Conservation (phyloP, 257 asterid species). For the Salvia splendens region DNA sequence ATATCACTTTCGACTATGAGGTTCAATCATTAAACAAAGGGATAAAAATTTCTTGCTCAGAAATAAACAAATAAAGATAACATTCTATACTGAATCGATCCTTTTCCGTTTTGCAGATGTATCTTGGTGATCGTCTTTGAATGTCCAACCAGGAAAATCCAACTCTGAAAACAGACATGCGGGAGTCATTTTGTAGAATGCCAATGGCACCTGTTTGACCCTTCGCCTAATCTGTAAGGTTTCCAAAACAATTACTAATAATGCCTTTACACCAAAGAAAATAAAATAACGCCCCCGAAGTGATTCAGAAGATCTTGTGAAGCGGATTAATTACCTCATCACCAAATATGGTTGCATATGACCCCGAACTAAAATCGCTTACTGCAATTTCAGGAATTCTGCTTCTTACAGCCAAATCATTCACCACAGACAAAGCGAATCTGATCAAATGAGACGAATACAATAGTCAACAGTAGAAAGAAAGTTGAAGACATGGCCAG, state of each 20-base stretch:
- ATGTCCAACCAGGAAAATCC: conserved; percentile 88
- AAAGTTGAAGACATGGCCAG: neutral
- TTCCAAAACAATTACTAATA: neutral
- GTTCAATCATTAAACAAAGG: too few relatives aligned
- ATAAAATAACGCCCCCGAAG: neutral
- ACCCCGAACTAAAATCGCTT: conserved; percentile 82
- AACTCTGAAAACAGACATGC: conserved; percentile 60
- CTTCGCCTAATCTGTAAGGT: conserved; percentile 74
- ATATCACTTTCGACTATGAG: too few relatives aligned
- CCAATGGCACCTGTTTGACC: conserved; percentile 85
- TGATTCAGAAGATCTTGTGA: neutral
- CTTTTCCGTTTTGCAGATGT: conserved; percentile 52
- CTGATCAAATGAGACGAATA: conserved; percentile 39
- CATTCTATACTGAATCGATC: conserved; percentile 26
- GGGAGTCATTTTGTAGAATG: conserved; percentile 83
- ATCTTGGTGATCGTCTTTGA: conserved; percentile 27
- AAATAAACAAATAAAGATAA: neutral
- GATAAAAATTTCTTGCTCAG: too few relatives aligned
- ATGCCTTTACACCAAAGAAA: neutral
- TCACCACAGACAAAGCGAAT: conserved; percentile 75
- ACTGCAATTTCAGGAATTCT: conserved; percentile 76
- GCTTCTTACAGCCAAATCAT: conserved; percentile 72
- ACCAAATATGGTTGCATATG: conserved; percentile 71
- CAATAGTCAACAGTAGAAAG: conserved; percentile 7
- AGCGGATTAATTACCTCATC: conserved; percentile 58